phyloP scores from a whole-genome alignment of 345 rosid genomes.

The Adansonia digitata region DNA sequence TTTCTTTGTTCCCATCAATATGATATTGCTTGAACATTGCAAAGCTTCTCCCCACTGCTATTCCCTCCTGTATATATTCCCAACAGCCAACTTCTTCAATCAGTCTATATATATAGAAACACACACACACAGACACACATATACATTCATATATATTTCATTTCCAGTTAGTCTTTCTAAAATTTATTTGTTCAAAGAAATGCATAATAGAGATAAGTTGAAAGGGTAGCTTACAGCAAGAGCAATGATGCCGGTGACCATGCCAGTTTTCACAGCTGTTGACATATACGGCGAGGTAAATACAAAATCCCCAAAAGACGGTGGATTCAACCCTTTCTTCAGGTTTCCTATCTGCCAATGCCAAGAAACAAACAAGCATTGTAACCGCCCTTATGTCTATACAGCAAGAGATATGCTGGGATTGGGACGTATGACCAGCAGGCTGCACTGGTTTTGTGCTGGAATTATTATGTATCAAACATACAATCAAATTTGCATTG shows the following conservation, averaged over 20 bases:
- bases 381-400: no score
- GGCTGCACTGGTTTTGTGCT: no score
- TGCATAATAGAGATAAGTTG: not conserved
- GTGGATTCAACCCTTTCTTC: constrained; percentile 84
- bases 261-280: constrained; percentile 62
- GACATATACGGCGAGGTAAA: constrained; percentile 49
- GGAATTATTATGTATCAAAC: no score
- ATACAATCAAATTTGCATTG: no score
- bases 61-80: constrained; percentile 69
- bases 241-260: constrained; percentile 75
- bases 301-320: constrained; percentile 49
- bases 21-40: constrained; percentile 87
- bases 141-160: no score
- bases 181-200: not conserved
- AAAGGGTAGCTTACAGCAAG: constrained; percentile 55
- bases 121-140: no score
- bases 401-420: no score
- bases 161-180: no score
- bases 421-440: no score
- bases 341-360: constrained; percentile 73
- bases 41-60: constrained; percentile 92
- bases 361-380: no score
- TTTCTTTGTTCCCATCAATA: constrained; percentile 90
- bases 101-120: not conserved
- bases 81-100: not conserved